Evolutionary conservation across 768 basidiomycete genomes (phyloP).

Genomic region (Boletus rufocinnamomeus): DNA sequence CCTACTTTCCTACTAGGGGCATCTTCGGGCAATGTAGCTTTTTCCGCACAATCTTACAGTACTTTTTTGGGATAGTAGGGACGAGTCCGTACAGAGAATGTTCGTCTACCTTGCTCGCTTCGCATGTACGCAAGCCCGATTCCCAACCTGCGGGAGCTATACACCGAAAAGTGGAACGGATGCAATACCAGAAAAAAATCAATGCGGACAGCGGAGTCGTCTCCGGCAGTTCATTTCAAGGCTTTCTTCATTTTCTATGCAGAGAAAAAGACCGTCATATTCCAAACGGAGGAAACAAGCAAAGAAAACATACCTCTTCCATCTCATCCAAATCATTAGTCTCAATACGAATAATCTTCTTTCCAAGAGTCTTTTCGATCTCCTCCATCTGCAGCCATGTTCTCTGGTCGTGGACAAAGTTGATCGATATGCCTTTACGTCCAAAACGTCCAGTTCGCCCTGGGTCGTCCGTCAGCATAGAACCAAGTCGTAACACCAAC

Average conservation of each 20-base stretch:
- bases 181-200: neutral
- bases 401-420: slow-evolving; percentile 90
- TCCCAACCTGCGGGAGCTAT: neutral
- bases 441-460: slow-evolving; percentile 98
- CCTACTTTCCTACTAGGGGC: too few relatives aligned
- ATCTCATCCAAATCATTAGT: slow-evolving; percentile 91
- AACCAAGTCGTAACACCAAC: neutral
- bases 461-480: slow-evolving; percentile 34
- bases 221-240: slow-evolving; percentile 49
- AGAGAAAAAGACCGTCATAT: neutral
- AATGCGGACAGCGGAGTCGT: neutral
- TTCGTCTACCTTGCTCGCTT: neutral
- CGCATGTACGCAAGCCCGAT: neutral
- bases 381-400: slow-evolving; percentile 90
- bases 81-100: neutral
- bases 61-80: neutral
- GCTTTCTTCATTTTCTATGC: slow-evolving; percentile 81
- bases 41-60: neutral
- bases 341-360: slow-evolving; percentile 81
- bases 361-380: slow-evolving; percentile 79
- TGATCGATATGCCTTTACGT: slow-evolving; percentile 94
- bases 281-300: neutral
- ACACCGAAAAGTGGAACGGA: neutral
- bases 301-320: slow-evolving; percentile 69
- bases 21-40: neutral